Base-by-base conservation (phyloP, 2,329 filamentous ascomycete genomes). In the Chalaropsis thielavioides region DNA sequence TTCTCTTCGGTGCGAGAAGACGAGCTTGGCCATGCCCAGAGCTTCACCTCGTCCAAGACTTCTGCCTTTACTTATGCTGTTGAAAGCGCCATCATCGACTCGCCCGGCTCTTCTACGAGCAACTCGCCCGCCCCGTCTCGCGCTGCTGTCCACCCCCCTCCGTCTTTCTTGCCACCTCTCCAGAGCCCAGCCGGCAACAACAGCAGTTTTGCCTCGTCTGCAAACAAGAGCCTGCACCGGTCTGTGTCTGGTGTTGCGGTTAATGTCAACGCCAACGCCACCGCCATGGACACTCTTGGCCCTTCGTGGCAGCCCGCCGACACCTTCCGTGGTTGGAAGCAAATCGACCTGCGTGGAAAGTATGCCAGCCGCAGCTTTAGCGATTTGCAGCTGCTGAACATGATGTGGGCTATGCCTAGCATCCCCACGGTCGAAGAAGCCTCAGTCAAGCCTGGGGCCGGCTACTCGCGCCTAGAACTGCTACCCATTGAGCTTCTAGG, bases 401-500 rank as follows among this genome's bases (percentile, higher is more conserved):
- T 82, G 72, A 77, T 80, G 59, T 85, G 81, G 80, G 80, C 79
- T 66, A 73, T 76, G 51, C 65, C 68, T 54, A 60, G 64, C 24
- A 64, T 67, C 31, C 62, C 60, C 24, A 49, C 64, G n/a, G 59
- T 63, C 41, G 64, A 66, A 62, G 67, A 68, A 31, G 66, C 66
- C 61, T 61, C 65, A 58, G 62, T 59, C 41, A 69, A 65, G 46
- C 49, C 51, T 24, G 66, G 64, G 24, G 74, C 78, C n/a, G 81
- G 82, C 65, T 71, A 76, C 24, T 77, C 86, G 24, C 77, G 80
- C 31, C 75, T 92, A 49, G 88, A 91, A 76, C 81, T 74, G 67
- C 78, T 92, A 7, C 88, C 88, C 0, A 78, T 81, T 62, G 88
- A 91, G 75, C 77, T 91, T 68, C 80, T 89, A 66, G 82, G 87